phyloP scores from a whole-genome alignment of 441 rosid species.

The Gossypium trilobum region DNA sequence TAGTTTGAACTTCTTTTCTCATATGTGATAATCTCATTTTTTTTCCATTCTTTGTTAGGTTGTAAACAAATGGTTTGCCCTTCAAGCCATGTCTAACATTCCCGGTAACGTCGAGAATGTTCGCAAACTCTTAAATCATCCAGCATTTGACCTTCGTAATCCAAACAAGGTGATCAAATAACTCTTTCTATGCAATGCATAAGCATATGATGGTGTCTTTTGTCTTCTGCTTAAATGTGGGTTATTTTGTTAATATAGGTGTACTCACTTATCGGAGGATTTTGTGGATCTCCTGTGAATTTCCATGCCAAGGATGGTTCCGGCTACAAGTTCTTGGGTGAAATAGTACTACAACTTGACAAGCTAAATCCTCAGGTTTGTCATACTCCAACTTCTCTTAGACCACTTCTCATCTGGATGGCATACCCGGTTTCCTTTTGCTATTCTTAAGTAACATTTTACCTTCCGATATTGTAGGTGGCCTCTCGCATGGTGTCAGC shows the following conservation, averaged over 20 bases:
- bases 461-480: constrained; percentile 36
- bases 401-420: not conserved
- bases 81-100: constrained; percentile 75
- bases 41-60: constrained; percentile 39
- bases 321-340: constrained; percentile 89
- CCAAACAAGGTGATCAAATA: constrained; percentile 60
- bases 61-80: constrained; percentile 91
- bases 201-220: not conserved
- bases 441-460: not conserved
- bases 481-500: constrained; percentile 91
- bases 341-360: constrained; percentile 74
- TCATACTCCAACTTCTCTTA: not conserved
- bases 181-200: constrained; percentile 16
- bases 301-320: constrained; percentile 94
- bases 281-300: constrained; percentile 76
- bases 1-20: not conserved
- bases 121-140: constrained; percentile 59
- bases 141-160: constrained; percentile 80
- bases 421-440: not conserved
- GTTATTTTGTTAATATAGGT: constrained; percentile 35
- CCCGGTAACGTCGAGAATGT: constrained; percentile 83
- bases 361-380: constrained; percentile 85
- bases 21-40: not conserved
- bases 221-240: not conserved
- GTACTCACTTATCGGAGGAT: constrained; percentile 78